phyloP scores from a whole-genome alignment of 179 eudicot genomes.

The Beta lomatogona region DNA sequence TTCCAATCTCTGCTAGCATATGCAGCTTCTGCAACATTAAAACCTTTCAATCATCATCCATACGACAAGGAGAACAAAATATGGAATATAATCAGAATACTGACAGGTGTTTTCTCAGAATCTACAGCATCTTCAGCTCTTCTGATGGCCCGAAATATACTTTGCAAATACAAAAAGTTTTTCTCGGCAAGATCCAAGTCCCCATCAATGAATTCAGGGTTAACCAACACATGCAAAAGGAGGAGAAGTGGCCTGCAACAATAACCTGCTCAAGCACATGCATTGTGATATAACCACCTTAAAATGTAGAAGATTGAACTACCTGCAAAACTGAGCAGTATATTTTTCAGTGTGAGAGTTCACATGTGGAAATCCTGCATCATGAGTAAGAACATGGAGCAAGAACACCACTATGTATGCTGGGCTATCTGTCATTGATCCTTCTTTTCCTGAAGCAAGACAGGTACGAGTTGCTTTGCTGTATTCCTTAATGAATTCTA shows the following conservation, averaged over 20 bases:
- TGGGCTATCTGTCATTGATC: slow-evolving; percentile 53
- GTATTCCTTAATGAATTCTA: slow-evolving; percentile 59
- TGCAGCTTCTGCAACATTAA: slow-evolving; percentile 67
- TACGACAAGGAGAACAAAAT: slow-evolving; percentile 6
- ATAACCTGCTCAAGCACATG: slow-evolving; percentile 20
- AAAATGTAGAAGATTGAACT: slow-evolving; percentile 1
- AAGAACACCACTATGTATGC: slow-evolving; percentile 75
- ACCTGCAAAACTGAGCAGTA: slow-evolving; percentile 68
- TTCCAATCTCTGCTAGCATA: slow-evolving; percentile 69
- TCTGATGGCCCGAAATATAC: slow-evolving; percentile 70
- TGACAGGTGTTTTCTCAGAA: slow-evolving; percentile 62
- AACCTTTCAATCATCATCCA: slow-evolving; percentile 15
- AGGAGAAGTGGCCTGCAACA: slow-evolving; percentile 70
- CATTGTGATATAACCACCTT: neutral
- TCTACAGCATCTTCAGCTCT: slow-evolving; percentile 82
- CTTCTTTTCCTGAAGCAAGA: slow-evolving; percentile 36
- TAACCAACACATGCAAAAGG: slow-evolving; percentile 57
- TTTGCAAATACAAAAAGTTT: slow-evolving; percentile 48
- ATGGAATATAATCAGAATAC: slow-evolving; percentile 23
- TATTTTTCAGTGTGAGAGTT: slow-evolving; percentile 54
- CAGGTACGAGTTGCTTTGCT: slow-evolving; percentile 38
- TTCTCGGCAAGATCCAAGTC: slow-evolving; percentile 39
- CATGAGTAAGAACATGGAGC: slow-evolving; percentile 91
- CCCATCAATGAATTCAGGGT: slow-evolving; percentile 43
- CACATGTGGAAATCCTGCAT: slow-evolving; percentile 54